phyloP scores from a whole-genome alignment of 1,139 yeast species.

The Yamadazyma sp. region DNA sequence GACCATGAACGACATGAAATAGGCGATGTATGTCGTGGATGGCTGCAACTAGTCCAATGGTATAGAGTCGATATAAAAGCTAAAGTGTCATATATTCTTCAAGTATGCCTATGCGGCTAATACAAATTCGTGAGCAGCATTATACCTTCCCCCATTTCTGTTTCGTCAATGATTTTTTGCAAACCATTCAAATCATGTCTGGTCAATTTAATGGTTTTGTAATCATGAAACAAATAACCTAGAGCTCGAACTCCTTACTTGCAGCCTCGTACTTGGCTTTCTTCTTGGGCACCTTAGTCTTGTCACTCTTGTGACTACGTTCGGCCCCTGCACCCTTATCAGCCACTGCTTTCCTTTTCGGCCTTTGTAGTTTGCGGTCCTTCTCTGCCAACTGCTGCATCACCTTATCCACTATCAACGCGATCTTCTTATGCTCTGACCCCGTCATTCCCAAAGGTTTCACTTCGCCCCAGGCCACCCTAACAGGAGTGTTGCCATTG shows the following conservation, averaged over 20 bases:
- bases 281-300: background rate
- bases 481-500: constrained; percentile 43
- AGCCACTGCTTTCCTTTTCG: background rate
- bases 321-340: background rate
- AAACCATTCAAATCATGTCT: too few species aligned
- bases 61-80: too few species aligned
- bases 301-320: background rate
- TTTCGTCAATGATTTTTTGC: too few species aligned
- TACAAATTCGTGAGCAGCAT: too few species aligned
- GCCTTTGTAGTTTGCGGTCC: constrained; percentile 19
- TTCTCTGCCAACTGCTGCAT: constrained; percentile 54
- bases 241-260: constrained; percentile 11
- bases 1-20: too few species aligned
- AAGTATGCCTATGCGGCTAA: too few species aligned
- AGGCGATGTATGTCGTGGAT: too few species aligned
- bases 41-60: too few species aligned
- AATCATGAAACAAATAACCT: background rate
- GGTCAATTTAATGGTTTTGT: too few species aligned
- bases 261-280: constrained; percentile 8
- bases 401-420: constrained; percentile 56
- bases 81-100: too few species aligned
- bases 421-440: constrained; percentile 52
- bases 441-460: constrained; percentile 47
- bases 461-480: constrained; percentile 69
- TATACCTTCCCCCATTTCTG: too few species aligned